Evolutionary conservation across 2,329 filamentous ascomycete species (phyloP), one percentile per base, ranked within the genome.

Genomic region (Epichloe aotearoae): DNA sequence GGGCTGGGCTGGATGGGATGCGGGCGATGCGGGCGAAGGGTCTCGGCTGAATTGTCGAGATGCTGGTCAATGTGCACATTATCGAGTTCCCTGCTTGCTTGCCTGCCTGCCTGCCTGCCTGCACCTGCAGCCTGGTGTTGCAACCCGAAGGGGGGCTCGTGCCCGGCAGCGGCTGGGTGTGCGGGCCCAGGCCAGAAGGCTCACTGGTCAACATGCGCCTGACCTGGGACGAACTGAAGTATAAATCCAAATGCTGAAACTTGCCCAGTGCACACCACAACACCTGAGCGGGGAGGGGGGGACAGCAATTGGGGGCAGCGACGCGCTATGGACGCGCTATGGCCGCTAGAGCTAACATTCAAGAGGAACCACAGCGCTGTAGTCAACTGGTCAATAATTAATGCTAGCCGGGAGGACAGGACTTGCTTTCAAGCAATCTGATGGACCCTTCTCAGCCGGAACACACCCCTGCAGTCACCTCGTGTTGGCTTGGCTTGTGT

Each of bases 401-500:
- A 30, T 30, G 26, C 26, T 30, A 8, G 26, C 26, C 8, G 26
- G 26, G 7, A 4, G 26, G 26, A 30, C 26, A 30, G 26, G 26
- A 30, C 26, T 30, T 30, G 26, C n/a, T 19, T 5, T 41, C 39
- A 41, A 14, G 39, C 23, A n/a, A 15, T 26, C 41, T n/a, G 36
- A 15, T n/a, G 23, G 46, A 11, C 26, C 39, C 15, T 37, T 43
- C 15, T 5, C 34, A 30, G 46, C 50, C 39, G 46, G 44, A 47
- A 45, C 46, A 45, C 30, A 45, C 40, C 50, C 50, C 34, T 51
- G 26, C 1, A 30, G 8, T 10, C 8, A 30, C 14, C n/a, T 19
- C 43, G 50, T 51, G 39, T 51, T 51, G 33, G 34, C 41, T 48
- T 33, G 40, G 26, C 26, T 30, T 38, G 36, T 38, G 36, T n/a